A percentile compares a stretch with the other conserved stretches of the same genome.
These are phyloP conservation scores for Tubosaeta sp. DNA, from an alignment of 768 basidiomycete species.

Conservation along the genomic window DNA sequence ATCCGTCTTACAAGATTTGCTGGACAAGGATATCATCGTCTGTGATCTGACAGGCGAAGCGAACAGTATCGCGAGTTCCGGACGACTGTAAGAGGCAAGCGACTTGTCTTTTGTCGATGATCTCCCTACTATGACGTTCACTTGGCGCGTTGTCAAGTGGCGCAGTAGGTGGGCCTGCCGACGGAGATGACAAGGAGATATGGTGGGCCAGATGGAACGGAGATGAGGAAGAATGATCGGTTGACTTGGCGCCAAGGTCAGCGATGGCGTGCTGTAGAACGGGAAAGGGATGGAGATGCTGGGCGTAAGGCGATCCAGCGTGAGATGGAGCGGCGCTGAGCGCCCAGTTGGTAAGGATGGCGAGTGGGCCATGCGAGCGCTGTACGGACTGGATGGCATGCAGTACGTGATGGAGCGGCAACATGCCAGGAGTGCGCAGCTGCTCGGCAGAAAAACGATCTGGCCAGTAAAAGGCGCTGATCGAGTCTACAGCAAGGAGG, in stretches of 20 bases:
- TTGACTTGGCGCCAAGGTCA: slow-evolving; percentile 13
- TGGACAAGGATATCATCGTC: slow-evolving; percentile 15
- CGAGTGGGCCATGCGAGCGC: slow-evolving; percentile 45
- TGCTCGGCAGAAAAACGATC: slow-evolving; percentile 67
- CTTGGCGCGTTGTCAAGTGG: slow-evolving; percentile 17
- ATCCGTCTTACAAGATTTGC: background rate
- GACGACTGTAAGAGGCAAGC: slow-evolving; percentile 29
- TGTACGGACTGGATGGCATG: slow-evolving; percentile 47
- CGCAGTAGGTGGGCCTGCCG: slow-evolving; percentile 12
- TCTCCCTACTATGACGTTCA: slow-evolving; percentile 17
- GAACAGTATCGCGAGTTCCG: slow-evolving; percentile 10
- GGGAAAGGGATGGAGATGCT: slow-evolving; percentile 50
- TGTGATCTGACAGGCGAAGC: slow-evolving; percentile 25
- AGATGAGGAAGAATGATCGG: slow-evolving; percentile 16
- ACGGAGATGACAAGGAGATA: slow-evolving; percentile 34
- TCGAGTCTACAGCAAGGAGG: slow-evolving; percentile 68
- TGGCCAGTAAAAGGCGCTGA: slow-evolving; percentile 74
- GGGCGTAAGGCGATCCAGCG: slow-evolving; percentile 37
- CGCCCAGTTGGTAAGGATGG: slow-evolving; percentile 62
- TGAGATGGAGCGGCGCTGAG: slow-evolving; percentile 30
- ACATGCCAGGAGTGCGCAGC: slow-evolving; percentile 28
- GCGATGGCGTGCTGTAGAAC: slow-evolving; percentile 14
- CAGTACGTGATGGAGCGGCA: slow-evolving; percentile 44
- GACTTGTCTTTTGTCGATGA: slow-evolving; percentile 17
- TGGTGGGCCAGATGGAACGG: slow-evolving; percentile 36